Percentiles rank a stretch among this genome's conserved stretches.
phyloP scores from a whole-genome alignment of 1,284 basidiomycete genomes.

The Gyrodon tennesseensis region DNA sequence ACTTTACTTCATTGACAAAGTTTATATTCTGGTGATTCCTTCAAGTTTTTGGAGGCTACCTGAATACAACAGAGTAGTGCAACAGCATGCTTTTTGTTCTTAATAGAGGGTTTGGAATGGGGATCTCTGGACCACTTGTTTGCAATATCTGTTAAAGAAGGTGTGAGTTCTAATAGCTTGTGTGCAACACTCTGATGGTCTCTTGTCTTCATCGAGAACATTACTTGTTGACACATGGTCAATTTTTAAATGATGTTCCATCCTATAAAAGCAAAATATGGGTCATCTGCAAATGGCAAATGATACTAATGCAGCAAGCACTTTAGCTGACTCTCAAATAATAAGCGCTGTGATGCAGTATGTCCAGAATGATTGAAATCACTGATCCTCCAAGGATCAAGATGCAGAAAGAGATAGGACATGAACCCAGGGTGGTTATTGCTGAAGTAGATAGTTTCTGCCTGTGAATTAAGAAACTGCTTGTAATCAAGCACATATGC shows the following conservation, averaged over 20 bases:
- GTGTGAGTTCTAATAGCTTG: no score
- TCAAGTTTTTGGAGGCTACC: neutral
- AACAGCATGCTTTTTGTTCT: no score
- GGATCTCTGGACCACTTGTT: neutral
- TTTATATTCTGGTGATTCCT: no score
- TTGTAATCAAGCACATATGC: neutral
- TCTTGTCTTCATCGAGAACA: neutral
- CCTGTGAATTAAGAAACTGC: neutral
- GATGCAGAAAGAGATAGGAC: neutral
- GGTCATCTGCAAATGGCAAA: neutral
- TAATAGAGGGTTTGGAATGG: no score
- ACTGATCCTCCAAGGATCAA: neutral
- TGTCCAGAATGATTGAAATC: neutral
- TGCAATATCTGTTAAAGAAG: neutral
- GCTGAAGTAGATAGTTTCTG: neutral
- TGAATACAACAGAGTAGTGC: no score
- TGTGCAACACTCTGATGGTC: no score
- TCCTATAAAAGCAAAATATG: neutral
- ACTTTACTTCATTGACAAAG: no score
- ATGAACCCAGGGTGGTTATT: neutral
- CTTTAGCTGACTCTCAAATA: neutral
- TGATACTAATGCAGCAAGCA: neutral
- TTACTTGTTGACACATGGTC: neutral
- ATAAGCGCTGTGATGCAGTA: rapidly evolving
- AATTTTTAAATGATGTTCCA: neutral